Conservation (phyloP, 495 filamentous ascomycete species). For the Tetracladium setigerum region DNA sequence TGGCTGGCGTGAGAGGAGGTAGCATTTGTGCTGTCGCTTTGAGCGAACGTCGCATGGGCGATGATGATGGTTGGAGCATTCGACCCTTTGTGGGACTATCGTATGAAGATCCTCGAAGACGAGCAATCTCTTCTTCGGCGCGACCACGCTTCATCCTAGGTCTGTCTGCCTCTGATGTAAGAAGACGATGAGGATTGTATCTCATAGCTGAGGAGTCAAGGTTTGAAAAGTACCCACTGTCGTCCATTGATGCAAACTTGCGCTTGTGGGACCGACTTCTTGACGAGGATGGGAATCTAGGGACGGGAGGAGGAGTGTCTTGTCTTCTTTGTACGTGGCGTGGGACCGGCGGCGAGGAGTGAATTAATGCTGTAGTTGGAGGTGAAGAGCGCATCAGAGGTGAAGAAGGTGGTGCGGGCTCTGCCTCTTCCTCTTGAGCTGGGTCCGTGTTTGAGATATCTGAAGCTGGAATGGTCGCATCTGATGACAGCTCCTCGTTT, state of each 20-base stretch:
- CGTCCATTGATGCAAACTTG: conserved; percentile 70
- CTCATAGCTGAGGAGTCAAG: conserved; percentile 89
- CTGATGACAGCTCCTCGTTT: conserved; percentile 67
- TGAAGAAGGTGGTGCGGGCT: conserved; percentile 48
- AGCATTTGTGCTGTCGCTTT: conserved; percentile 47
- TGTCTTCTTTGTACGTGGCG: conserved; percentile 52
- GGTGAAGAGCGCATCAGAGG: conserved; percentile 49
- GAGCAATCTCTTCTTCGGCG: conserved; percentile 91
- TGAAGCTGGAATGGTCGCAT: conserved; percentile 88
- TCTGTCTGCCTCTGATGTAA: conserved; percentile 69
- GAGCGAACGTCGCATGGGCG: conserved; percentile 54
- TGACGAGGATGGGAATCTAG: conserved; percentile 51
- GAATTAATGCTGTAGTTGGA: conserved; percentile 35
- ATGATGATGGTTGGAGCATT: conserved; percentile 41
- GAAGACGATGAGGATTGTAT: conserved; percentile 50
- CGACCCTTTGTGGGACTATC: conserved; percentile 75
- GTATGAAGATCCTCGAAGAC: conserved; percentile 85
- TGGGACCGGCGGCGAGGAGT: conserved; percentile 84
- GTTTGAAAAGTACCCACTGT: conserved; percentile 96
- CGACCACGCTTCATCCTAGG: conserved; percentile 79
- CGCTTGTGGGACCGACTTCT: conserved; percentile 54
- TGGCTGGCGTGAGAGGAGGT: conserved; percentile 77
- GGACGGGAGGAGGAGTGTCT: conserved; percentile 68
- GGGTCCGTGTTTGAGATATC: conserved; percentile 64
- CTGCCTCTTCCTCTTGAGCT: conserved; percentile 36